Base-by-base conservation (phyloP, 2,329 filamentous ascomycete genomes). In the Ciborinia camelliae region DNA sequence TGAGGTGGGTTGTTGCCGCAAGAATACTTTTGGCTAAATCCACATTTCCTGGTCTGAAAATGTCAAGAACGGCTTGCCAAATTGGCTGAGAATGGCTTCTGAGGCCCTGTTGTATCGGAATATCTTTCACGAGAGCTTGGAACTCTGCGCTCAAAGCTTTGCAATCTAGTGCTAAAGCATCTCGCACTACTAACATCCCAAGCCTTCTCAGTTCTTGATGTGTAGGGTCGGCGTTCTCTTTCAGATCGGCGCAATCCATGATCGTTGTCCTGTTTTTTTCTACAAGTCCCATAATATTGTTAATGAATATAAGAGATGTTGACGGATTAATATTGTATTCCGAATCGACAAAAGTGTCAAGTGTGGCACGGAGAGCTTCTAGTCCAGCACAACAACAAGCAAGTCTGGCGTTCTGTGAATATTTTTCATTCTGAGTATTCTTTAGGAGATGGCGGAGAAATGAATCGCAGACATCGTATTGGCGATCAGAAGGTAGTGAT, bases 401-500 rank as follows among this genome's bases (percentile, higher is more conserved):
- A 2, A 83, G 80, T 70, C 84, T 81, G 7, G 86, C 86, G 28
- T 81, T 78, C 39, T 82, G 78, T 0, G 87, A 82, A 62, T 86
- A 84, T 15, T 73, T 76, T 1, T 79, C 74, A 41, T 85, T 82
- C 66, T 85, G 86, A 28, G 89, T 81, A 8, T 83, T 84, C 63
- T 86, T 83, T 50, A 97, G 84, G 12, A 97, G 82, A 62, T 92
- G 87, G 67, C 89, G 84, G 47, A 91, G 82, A 50, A 97, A 80
- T n/a, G 89, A 86, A 67, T 92, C 87, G 75, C 92, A 93, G 9
- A 91, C 89, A 69, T 93, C 89, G 23, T 90, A 87, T 66, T 92
- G 86, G 72, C 92, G 91, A 64, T 88, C 85, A 6, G 88, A 82
- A 66, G 88, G 87, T 65, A 97, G 83, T 1, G 92, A 97, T 37